Base-by-base conservation (phyloP, 441 rosid species). In the Gossypium trilobum region DNA sequence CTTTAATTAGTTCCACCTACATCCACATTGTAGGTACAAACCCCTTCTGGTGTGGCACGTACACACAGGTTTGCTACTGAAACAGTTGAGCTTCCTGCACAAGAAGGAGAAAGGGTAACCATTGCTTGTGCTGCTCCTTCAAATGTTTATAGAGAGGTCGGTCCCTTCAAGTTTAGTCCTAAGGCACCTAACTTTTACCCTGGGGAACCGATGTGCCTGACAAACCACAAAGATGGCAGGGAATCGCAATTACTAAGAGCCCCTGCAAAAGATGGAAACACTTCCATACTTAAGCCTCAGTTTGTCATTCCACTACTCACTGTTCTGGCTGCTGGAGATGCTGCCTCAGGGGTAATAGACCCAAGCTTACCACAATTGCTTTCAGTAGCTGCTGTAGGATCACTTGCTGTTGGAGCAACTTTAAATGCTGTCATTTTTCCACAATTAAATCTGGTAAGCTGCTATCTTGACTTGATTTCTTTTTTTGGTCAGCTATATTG, bases 21-120 rank as follows among this genome's bases (percentile, higher is more conserved):
- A 63, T 51, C 33, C 51, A 8, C 54, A 66, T 75, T 80, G 73
- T 81, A 92, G 99, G 91, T 94, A 36, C 87, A 84, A 74, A 90
- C 89, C 31, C 99, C 99, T 78, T 88, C 97, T 19, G 96, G 97
- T 69, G 70, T 80, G 74, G 93, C 99, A 42, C 87, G 94, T 29
- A 90, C 97, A 29, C 94, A 94, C 79, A 82, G 87, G 71, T 92
- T 94, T 87, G 97, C 97, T 70, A 92, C 96, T 58, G 93, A 87
- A 84, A 90, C 94, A 20, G 94, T 86, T 64, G 92, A 89, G 46
- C 95, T 92, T 65, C 97, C 97, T 57, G 96, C 97, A 16, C 95
- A 89, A 80, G 91, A 87, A 78, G 93, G 97, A 77, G 96, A 94
- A 82, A 88, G 97, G 77, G 97, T 90, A 72, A 92, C 99, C 51